Base-by-base conservation (phyloP, 2,329 filamentous ascomycete species). In the Sporothrix protearum region DNA sequence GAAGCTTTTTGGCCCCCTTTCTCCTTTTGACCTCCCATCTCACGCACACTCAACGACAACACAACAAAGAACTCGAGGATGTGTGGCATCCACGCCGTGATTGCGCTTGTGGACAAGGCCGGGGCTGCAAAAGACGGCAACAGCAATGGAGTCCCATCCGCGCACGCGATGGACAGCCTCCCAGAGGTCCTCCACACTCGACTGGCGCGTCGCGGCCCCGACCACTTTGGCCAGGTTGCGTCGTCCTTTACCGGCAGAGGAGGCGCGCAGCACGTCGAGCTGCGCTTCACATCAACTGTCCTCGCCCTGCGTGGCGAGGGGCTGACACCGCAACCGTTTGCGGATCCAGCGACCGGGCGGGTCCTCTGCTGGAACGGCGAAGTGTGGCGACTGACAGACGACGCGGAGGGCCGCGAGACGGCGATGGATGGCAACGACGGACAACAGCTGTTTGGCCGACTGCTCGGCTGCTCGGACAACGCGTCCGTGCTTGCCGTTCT, bases 351-450 rank as follows among this genome's bases (percentile, higher is more conserved):
- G 0, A 85, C 85, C 0, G 84, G 85, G 3, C 93, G 91, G 0
- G 83, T 92, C 0, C 84, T 99, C 1, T 97, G 95, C 85, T 99
- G 96, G 96, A 99, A 99, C 78, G 96, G 96, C 57, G 96, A 99
- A 79, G 95, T 94, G 0, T 99, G 96, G 96, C 90, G 87, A 6
- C 42, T 71, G 85, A 97, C 39, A 67, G 81, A 80, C 9, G 85
- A 85, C 45, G 76, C 85, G 10, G 76, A 79, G 0, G 83, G n/a
- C 30, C 12, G 19, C 47, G 10, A 10, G 12, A 19, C 42, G 92
- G 45, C 14, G 30, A 19, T 16, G 42, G n/a, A 63, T 36, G 59
- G 89, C 71, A 97, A 97, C 78, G 96, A 99, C 80, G 92, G 92
- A 2, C 85, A 91, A 76, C 81, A 83, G 7, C 83, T 98, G 22